Base-by-base conservation (phyloP, 2,329 filamentous ascomycete genomes). In the Talaromyces sp. region DNA sequence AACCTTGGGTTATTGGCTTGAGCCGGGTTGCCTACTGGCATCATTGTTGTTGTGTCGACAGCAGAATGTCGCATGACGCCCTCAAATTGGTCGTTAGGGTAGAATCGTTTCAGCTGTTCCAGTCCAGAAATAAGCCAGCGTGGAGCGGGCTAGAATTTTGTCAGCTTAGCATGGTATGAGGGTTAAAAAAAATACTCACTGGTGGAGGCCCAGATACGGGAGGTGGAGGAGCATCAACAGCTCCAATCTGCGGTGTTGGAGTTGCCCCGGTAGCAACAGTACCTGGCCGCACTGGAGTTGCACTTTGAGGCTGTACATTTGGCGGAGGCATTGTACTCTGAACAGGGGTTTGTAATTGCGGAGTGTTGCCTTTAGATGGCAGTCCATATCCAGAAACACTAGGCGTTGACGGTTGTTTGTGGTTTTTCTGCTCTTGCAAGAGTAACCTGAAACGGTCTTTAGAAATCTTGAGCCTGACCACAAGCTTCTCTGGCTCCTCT, bases 1-100 rank as follows among this genome's bases (percentile, higher is more conserved):
- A 91, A 80, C 63, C 89, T 76, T 56, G 84, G 63, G 82, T 80
- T 58, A 83, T 83, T 77, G 17, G 81, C 79, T 51, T 70, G 74
- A 62, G 74, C 82, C 72, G 80, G 76, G 29, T 78, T 77, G 41
- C 86, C 79, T 56, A 89, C 82, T 24, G 87, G 85, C 21, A 84
- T 77, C 63, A 89, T 85, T 2, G 89, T 93, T 55, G 84, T 80
- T 11, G 84, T 84, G 73, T 96, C 89, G 64, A 96, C 84, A 61
- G 89, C 87, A 26, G 86, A 90, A 75, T 96, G 93, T 63, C 92
- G 91, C 95, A 99, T 99, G 24, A 89, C 84, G 58, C 87, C 89
- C 75, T 96, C 91, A 72, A 98, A 98, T 31, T 84, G 83, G 73
- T 97, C 92, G 67, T 88, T 84, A 3, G 90, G 88, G 70, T 96